Base-by-base conservation (phyloP, 257 asterid genomes). In the Solanum appendiculatum region DNA sequence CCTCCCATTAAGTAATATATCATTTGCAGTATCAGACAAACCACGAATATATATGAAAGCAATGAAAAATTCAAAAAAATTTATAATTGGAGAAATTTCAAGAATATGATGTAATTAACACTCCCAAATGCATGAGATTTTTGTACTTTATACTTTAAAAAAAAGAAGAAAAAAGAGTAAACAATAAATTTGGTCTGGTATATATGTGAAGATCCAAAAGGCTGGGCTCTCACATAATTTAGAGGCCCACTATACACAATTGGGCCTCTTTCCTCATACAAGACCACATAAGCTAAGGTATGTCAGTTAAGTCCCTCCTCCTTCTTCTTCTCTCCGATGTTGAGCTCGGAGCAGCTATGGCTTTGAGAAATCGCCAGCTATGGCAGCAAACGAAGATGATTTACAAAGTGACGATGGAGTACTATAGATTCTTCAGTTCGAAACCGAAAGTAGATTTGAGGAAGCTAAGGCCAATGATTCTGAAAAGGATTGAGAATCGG, bases 401-500 rank as follows among this genome's bases (percentile, higher is more conserved):
- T 48, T 44, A 69, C 69, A 54, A 31, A 31, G 68, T 29, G 9
- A 15, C 83, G 37, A 33, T 68, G 51, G 84, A 44, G 0, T 33
- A 63, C 3, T 34, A 27, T 18, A 25, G 89, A 46, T 82, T 64
- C n/a, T 87, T 83, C 84, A 18, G 83, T 23, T 87, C 87, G 36
- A 82, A 39, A 63, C 27, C 85, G 39, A 86, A 75, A 25, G 69
- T 84, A 48, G 86, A 95, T 87, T 91, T 91, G 84, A 91, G 86
- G 92, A 95, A 93, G 91, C 92, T 95, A 29, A 90, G 95, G 90
- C 98, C 98, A 12, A 90, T 94, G 97, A 93, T 97, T 82, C 84
- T 94, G 86, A 93, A 92, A 90, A 94, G 98, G 86, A 95, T 97
- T 34, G 94, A 93, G 89, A 92, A 94, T 69, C 95, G 99, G 70